Conservation (phyloP, 306 rosid species). For the Notholithocarpus densiflorus region DNA sequence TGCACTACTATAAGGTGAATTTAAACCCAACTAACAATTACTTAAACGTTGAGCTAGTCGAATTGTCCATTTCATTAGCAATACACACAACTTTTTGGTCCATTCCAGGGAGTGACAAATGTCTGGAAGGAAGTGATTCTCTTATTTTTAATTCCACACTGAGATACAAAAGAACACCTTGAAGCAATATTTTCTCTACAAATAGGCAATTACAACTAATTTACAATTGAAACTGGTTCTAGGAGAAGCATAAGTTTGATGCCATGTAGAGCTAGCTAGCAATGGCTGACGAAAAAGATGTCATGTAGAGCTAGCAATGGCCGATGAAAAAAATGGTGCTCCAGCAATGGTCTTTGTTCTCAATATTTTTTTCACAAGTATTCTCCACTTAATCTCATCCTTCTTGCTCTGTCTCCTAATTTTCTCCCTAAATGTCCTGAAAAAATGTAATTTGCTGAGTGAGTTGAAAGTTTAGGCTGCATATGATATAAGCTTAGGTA, state of each 20-base stretch:
- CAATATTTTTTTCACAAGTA: constrained; percentile 65
- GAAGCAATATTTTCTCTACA: neutral
- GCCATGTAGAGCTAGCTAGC: constrained; percentile 10
- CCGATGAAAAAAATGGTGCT: constrained; percentile 43
- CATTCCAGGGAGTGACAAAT: neutral
- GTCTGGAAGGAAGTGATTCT: constrained; percentile 19
- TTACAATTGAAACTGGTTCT: constrained; percentile 24
- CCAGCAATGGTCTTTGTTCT: constrained; percentile 54
- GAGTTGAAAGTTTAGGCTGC: neutral
- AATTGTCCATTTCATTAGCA: neutral
- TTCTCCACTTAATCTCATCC: constrained; percentile 75
- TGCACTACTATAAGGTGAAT: too few relatives aligned
- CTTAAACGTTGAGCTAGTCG: too few relatives aligned
- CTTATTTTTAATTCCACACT: constrained; percentile 1
- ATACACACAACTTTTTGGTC: neutral
- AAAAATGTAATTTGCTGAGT: constrained; percentile 18
- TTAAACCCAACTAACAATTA: too few relatives aligned
- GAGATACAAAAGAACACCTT: constrained; percentile 15
- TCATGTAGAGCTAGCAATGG: constrained; percentile 20
- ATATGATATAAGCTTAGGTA: neutral
- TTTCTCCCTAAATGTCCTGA: constrained; percentile 79
- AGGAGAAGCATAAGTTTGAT: constrained; percentile 8
- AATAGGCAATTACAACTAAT: constrained; percentile 9
- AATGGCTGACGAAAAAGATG: constrained; percentile 28
- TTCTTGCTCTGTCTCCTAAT: constrained; percentile 69